Base-by-base conservation (phyloP, 2,329 filamentous ascomycete species). In the Monilinia fructigena region DNA sequence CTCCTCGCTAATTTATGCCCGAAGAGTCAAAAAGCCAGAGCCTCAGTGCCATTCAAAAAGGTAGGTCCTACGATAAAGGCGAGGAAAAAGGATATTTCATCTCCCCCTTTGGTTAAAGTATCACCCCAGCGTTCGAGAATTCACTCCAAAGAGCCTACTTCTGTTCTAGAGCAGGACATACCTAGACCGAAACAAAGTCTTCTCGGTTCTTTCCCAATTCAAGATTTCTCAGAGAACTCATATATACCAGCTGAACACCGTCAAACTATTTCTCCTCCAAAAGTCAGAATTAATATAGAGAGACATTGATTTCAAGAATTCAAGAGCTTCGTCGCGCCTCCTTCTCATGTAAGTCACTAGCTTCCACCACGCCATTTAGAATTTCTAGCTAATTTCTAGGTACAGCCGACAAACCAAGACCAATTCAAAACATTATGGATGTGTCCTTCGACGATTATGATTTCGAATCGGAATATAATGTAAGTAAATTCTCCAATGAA, bases 381-480 rank as follows among this genome's bases (percentile, higher is more conserved):
- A 6, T 4, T 23, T 11, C 14, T 14, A 16, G 14, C 47, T 50
- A 50, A 59, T 47, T 8, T n/a, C 63, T 23, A 38, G 4, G 2
- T 1, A 40, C 4, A 61, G 63, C n/a, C 12, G 31, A 31, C 26
- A 47, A 35, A n/a, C 63, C 55, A 4, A 60, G 20, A 47, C 23
- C 63, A 20, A 61, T 65, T 7, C 63, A 11, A 53, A 65, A 42
- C 12, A 10, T 60, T 4, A 35, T 61, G 55, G 47, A 54, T 60
- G 55, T 53, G 2, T 6, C 18, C 4, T 40, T 20, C 10, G 23
- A n/a, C 31, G n/a, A 61, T 26, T n/a, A 38, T 8, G 28, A 2
- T 11, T 56, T 55, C 31, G 20, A 28, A 23, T 26, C 61, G 48
- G 62, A 58, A 11, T 35, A n/a, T n/a, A 12, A 54, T 45, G 45